These are phyloP conservation scores for Fusarium sacchari DNA, from an alignment of 2,329 filamentous ascomycete species.

Conservation along the genomic window DNA sequence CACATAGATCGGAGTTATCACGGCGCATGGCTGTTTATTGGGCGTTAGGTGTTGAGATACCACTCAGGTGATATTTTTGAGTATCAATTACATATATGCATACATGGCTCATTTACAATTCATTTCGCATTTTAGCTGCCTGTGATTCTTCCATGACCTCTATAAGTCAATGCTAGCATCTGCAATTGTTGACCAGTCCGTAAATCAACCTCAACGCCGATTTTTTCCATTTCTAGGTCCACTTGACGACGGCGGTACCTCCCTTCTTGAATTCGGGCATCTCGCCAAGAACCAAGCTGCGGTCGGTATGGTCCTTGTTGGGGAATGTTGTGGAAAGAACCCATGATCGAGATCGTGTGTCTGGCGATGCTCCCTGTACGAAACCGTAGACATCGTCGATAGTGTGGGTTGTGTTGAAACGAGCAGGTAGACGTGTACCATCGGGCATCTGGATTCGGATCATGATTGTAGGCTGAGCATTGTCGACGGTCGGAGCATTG, in stretches of 20 bases:
- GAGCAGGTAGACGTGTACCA: conserved; percentile 78
- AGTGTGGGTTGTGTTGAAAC: conserved; percentile 84
- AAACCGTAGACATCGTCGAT: conserved; percentile 82
- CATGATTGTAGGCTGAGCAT: conserved; percentile 72
- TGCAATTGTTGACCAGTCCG: background rate
- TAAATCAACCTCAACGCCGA: conserved; percentile 35
- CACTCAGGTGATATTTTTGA: conserved; percentile 35
- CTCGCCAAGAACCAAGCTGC: conserved; percentile 66
- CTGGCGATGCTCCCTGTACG: conserved; percentile 70
- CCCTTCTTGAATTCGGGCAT: conserved; percentile 73
- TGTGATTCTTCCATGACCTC: conserved; percentile 20
- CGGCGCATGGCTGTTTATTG: conserved; percentile 14
- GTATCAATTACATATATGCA: background rate
- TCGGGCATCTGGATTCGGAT: conserved; percentile 83
- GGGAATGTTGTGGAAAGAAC: conserved; percentile 86
- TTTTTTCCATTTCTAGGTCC: conserved; percentile 46
- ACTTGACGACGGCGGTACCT: conserved; percentile 73
- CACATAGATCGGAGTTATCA: background rate
- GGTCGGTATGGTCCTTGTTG: conserved; percentile 81
- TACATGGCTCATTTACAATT: background rate
- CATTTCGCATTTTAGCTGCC: background rate
- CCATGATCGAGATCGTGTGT: conserved; percentile 68
- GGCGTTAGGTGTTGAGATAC: conserved; percentile 45
- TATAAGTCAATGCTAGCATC: conserved; percentile 20
- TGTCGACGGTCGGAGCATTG: conserved; percentile 61